A percentile compares a stretch with the other conserved stretches of the same genome.
These are phyloP conservation scores for Seminavis robusta DNA, from an alignment of 108 stramenopile species.

Conservation along the genomic window DNA sequence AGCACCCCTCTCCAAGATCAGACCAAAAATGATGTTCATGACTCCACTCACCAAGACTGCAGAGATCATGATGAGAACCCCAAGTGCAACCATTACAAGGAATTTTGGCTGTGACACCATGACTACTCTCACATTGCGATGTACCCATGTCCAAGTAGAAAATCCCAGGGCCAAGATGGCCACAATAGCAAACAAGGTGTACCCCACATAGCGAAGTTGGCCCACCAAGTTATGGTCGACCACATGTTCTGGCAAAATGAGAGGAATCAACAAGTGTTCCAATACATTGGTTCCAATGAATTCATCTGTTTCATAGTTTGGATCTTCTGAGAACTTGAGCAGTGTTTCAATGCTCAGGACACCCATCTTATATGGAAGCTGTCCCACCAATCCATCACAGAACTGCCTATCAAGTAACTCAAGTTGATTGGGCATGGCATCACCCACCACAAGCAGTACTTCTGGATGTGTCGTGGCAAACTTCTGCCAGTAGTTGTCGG, in stretches of 20 bases:
- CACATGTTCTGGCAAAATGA: conserved; percentile 18
- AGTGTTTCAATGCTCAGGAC: neutral
- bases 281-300: conserved; percentile 8
- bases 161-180: too few species aligned
- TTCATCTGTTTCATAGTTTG: neutral
- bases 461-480: too few species aligned
- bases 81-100: too few species aligned
- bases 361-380: conserved; percentile 32
- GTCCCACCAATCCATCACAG: conserved; percentile 31
- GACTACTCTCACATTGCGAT: too few species aligned
- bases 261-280: conserved; percentile 16
- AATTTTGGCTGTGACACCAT: too few species aligned
- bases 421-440: conserved; percentile 13
- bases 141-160: too few species aligned
- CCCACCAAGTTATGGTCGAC: conserved; percentile 29
- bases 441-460: conserved; percentile 15
- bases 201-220: neutral
- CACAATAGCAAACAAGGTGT: too few species aligned
- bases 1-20: too few species aligned
- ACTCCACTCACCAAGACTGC: conserved; percentile 54
- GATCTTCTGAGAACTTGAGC: too few species aligned
- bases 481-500: too few species aligned
- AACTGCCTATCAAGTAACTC: conserved; percentile 16
- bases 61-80: conserved; percentile 22
- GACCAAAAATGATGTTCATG: too few species aligned